A percentile compares a stretch with the other conserved stretches of the same genome.
Evolutionary conservation across 2,329 filamentous ascomycete genomes (phyloP).

Genomic region (Cadophora malorum): DNA sequence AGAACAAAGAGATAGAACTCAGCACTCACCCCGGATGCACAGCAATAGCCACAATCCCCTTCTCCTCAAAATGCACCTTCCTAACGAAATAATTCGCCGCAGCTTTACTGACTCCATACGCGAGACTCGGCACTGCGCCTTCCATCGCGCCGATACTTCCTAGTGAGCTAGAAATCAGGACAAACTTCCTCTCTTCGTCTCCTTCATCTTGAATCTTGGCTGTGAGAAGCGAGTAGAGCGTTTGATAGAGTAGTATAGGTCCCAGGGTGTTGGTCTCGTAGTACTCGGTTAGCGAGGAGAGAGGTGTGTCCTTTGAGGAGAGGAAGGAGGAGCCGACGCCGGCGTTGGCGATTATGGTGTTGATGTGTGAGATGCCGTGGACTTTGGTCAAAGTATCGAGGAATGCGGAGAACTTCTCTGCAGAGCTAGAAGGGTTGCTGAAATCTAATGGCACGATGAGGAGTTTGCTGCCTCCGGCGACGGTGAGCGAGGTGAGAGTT

Average conservation of each 20-base stretch:
- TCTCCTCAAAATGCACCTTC: conserved; percentile 49
- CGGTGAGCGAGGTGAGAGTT: conserved; percentile 40
- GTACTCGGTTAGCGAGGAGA: conserved; percentile 47
- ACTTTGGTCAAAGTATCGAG: not conserved
- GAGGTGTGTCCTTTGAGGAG: conserved; percentile 41
- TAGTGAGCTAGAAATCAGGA: conserved; percentile 46
- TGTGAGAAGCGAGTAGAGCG: conserved; percentile 49
- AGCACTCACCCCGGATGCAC: conserved; percentile 41
- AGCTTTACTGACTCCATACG: conserved; percentile 54
- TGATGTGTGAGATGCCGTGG: conserved; percentile 50
- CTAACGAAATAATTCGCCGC: conserved; percentile 47
- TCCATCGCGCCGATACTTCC: conserved; percentile 39
- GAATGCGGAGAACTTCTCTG: conserved; percentile 37
- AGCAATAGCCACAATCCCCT: conserved; percentile 45
- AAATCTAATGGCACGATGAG: conserved; percentile 47
- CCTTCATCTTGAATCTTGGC: not conserved
- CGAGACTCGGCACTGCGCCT: conserved; percentile 32
- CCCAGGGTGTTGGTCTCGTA: conserved; percentile 54
- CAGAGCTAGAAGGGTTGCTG: conserved; percentile 37
- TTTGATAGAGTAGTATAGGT: conserved; percentile 53
- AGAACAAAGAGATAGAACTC: too few species aligned
- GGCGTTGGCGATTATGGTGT: conserved; percentile 60
- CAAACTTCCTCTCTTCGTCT: conserved; percentile 44
- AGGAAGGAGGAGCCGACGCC: conserved; percentile 48
- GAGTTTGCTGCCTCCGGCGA: conserved; percentile 43